These are phyloP conservation scores for Prunus persica DNA, from an alignment of 306 rosid genomes.

Conservation along the genomic window Prunus_persica_NCBIv2 NC_034016.1:15101501-15102000, in stretches of 20 bases:
- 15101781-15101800: neutral
- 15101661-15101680: neutral
- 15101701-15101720: neutral
- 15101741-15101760: neutral
- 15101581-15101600: neutral
- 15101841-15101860: neutral
- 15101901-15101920: constrained; percentile 60
- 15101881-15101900: neutral
- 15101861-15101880: neutral
- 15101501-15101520: constrained; percentile 36
- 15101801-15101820: neutral
- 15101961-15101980: constrained; percentile 72
- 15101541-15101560: neutral
- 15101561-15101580: neutral
- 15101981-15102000: constrained; percentile 71
- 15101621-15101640: neutral
- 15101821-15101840: neutral
- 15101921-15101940: constrained; percentile 77
- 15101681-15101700: neutral
- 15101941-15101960: constrained; percentile 60
- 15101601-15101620: neutral
- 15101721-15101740: neutral
- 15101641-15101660: constrained; percentile 1
- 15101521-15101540: neutral
- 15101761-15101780: neutral